These are phyloP conservation scores for Salix udensis DNA, from an alignment of 345 rosid genomes.

Conservation along the genomic window DNA sequence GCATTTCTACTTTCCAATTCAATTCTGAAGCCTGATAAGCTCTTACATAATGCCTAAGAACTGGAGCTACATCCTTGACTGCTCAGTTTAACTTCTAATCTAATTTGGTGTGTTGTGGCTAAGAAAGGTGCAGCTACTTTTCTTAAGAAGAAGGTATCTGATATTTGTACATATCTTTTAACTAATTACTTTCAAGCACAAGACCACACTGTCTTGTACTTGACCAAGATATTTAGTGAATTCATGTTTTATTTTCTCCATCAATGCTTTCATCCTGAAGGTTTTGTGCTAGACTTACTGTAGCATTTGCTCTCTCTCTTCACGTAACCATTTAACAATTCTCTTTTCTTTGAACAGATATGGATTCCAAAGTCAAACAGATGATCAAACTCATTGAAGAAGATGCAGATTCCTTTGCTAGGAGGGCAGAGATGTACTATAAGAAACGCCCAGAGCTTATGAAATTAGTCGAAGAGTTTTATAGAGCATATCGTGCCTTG, in stretches of 20 bases:
- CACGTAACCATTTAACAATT: not conserved
- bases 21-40: not conserved
- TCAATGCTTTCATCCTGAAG: not conserved
- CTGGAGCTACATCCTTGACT: not conserved
- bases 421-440: slow-evolving; percentile 99
- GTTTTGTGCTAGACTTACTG: not conserved
- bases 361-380: slow-evolving; percentile 89
- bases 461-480: slow-evolving; percentile 98
- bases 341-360: slow-evolving; percentile 52
- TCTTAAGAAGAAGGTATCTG: not conserved
- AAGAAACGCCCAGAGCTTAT: slow-evolving; percentile 95
- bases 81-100: not conserved
- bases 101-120: not conserved
- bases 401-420: slow-evolving; percentile 98
- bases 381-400: slow-evolving; percentile 98
- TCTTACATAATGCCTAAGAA: not conserved
- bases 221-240: not conserved
- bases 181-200: not conserved
- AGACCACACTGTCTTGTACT: not conserved
- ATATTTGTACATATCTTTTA: not conserved
- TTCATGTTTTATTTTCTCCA: not conserved
- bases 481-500: slow-evolving; percentile 92
- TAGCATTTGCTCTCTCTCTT: not conserved
- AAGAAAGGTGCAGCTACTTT: not conserved
- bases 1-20: not conserved